A percentile compares a stretch with the other conserved stretches of the same genome.
Evolutionary conservation across 2,329 filamentous ascomycete species (phyloP).

Genomic region (Penicillium glabrum): DNA sequence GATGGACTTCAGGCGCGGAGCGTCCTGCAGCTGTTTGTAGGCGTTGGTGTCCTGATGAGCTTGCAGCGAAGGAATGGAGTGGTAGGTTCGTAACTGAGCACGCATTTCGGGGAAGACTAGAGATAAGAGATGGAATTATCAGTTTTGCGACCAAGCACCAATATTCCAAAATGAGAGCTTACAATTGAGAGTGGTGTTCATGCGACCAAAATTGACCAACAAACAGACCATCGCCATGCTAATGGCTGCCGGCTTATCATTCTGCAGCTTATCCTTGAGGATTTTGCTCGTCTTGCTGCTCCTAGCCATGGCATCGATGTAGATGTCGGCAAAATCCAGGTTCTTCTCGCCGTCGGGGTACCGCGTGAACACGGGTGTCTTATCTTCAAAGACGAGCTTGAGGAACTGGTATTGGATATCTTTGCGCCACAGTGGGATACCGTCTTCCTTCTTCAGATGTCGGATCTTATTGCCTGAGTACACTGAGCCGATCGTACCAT

Average conservation of each 20-base stretch:
- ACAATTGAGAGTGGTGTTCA: constrained; percentile 99
- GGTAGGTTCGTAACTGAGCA: constrained; percentile 94
- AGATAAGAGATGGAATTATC: constrained; percentile 1
- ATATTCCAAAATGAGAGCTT: constrained; percentile 31
- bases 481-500: constrained; percentile 65
- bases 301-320: constrained; percentile 97
- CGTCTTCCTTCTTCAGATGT: constrained; percentile 67
- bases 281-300: constrained; percentile 99
- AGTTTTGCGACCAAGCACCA: neutral
- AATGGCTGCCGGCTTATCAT: constrained; percentile 86
- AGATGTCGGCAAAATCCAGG: constrained; percentile 83
- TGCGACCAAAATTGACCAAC: constrained; percentile 92
- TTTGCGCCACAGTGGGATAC: constrained; percentile 65
- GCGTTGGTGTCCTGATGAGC: constrained; percentile 92
- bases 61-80: constrained; percentile 94
- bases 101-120: constrained; percentile 99
- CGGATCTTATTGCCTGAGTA: constrained; percentile 68
- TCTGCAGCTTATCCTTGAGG: constrained; percentile 91
- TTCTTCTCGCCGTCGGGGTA: constrained; percentile 79
- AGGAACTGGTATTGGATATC: constrained; percentile 68
- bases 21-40: constrained; percentile 97
- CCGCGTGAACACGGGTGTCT: constrained; percentile 77
- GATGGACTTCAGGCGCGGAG: constrained; percentile 92
- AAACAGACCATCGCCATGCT: constrained; percentile 99
- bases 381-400: constrained; percentile 62